Evolutionary conservation across 495 filamentous ascomycete genomes (phyloP).

Genomic region (Penicillium soppii): DNA sequence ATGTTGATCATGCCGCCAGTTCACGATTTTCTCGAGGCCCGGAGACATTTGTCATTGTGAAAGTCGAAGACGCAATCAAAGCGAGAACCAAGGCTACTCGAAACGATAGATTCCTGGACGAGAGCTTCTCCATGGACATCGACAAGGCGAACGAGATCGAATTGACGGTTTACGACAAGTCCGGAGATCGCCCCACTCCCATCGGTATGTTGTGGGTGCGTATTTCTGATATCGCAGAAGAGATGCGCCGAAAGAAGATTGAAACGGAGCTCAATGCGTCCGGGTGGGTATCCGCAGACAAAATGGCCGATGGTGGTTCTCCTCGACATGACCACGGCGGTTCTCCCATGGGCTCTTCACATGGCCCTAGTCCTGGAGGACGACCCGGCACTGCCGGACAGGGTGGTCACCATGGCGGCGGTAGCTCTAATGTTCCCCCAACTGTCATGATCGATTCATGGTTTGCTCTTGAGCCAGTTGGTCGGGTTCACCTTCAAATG

Average conservation of each 20-base stretch:
- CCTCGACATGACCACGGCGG: constrained; percentile 42
- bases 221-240: constrained; percentile 95
- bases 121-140: constrained; percentile 85
- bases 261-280: constrained; percentile 87
- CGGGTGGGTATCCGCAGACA: constrained; percentile 96
- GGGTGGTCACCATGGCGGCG: constrained; percentile 21
- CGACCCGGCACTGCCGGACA: constrained; percentile 18
- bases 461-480: constrained; percentile 95
- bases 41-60: constrained; percentile 92
- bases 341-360: constrained; percentile 38
- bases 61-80: constrained; percentile 91
- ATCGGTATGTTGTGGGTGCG: constrained; percentile 96
- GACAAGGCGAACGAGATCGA: constrained; percentile 99
- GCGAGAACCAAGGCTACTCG: constrained; percentile 85
- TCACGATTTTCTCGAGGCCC: constrained; percentile 84
- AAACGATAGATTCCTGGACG: constrained; percentile 86
- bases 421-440: constrained; percentile 36
- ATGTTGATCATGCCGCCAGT: constrained; percentile 91
- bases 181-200: constrained; percentile 81
- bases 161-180: constrained; percentile 94
- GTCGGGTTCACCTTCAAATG: constrained; percentile 81
- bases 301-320: constrained; percentile 64
- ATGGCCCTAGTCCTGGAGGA: constrained; percentile 27
- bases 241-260: constrained; percentile 96
- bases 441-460: constrained; percentile 82